Evolutionary conservation across 768 basidiomycete species (phyloP), one percentile per base, ranked within the genome.

Genomic region (Tephrocybe sp.): DNA sequence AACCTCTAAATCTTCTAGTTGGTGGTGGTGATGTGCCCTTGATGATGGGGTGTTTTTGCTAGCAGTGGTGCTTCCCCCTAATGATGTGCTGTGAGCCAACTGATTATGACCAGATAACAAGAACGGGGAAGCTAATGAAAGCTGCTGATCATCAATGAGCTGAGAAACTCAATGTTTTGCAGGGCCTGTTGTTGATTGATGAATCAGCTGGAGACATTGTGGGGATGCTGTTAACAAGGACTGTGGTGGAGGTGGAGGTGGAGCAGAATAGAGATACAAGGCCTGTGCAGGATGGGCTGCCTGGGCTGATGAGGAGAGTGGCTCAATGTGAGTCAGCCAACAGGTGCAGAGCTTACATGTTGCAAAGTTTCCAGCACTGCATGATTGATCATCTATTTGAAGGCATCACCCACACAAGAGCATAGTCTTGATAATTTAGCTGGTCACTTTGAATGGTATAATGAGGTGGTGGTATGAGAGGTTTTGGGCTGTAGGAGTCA

Each of bases 381-480:
- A 69, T 92, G 83, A 64, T 95, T 95, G 62, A 98, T 81, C 85
- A 99, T 93, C 97, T 97, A 99, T 39, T 91, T 82, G 74, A 99
- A 99, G 28, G 96, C 85, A 62, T 98, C 95, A 11, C 97, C 97
- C 4, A 93, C 5, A 89, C 94, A n/a, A 99, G 78, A 1, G 93
- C 84, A 64, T 93, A 99, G 62, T 98, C 96, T 53, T 88, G 86
- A 59, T 85, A 84, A 25, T 84, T 81, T 23, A 85, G 75, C 51
- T 90, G 88, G 33, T 84, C 86, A 1, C 74, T 73, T 47, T 92
- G 89, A 14, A 86, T 75, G 1, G 81, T 80, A 58, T 85, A 83
- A 49, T 86, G 83, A 15, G 80, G 77, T 11, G 84, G 85, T 6
- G 90, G 84, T 3, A 79, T 62, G 36, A 86, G 63, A 2, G 95